Evolutionary conservation across 176 grass and related monocot genomes (phyloP).

Genomic region (Themeda triandra): DNA sequence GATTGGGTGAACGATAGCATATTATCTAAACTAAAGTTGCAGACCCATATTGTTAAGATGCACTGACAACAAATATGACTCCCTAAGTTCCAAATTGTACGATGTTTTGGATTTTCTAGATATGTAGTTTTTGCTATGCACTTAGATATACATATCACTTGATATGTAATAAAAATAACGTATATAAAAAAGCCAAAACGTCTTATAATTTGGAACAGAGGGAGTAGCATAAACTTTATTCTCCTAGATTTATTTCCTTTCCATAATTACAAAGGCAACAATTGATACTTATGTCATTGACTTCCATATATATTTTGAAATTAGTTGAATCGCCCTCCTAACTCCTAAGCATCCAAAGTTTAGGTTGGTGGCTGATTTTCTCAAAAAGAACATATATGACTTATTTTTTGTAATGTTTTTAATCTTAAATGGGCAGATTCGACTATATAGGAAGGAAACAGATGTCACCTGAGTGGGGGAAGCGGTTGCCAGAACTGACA

Average conservation of each 20-base stretch:
- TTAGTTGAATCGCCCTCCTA: not conserved
- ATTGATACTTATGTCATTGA: not conserved
- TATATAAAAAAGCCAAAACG: no score
- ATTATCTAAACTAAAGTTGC: not conserved
- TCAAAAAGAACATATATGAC: not conserved
- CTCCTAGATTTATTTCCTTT: not conserved
- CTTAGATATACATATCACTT: no score
- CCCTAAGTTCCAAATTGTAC: no score
- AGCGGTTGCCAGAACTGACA: conserved; percentile 3
- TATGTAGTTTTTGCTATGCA: no score
- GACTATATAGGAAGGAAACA: conserved; percentile 16
- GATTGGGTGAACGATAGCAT: not conserved
- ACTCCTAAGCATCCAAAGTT: not conserved
- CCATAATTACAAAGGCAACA: not conserved
- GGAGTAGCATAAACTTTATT: not conserved
- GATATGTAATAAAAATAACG: no score
- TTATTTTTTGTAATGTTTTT: conserved; percentile 8
- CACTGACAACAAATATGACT: no score
- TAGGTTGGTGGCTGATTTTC: not conserved
- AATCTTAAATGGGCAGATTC: conserved; percentile 14
- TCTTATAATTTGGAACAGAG: no score
- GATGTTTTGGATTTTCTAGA: no score
- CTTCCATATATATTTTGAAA: not conserved
- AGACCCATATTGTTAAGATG: no score
- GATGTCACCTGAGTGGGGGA: not conserved